These are phyloP conservation scores for Casuarina glauca DNA, from an alignment of 306 rosid species.

Conservation along the genomic window DNA sequence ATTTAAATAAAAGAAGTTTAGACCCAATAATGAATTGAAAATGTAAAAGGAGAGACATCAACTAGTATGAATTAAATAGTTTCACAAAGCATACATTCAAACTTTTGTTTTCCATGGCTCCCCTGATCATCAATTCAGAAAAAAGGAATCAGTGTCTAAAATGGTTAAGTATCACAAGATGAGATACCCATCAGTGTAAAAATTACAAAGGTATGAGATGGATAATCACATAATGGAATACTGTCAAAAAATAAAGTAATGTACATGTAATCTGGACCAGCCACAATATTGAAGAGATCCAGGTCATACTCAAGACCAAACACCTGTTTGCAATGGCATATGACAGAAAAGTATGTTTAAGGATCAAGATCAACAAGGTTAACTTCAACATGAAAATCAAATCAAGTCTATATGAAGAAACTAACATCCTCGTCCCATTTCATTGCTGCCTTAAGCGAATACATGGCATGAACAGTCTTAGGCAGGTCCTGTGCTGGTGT, in stretches of 20 bases:
- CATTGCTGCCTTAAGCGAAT: constrained; percentile 93
- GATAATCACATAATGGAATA: no score
- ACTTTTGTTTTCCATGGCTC: constrained; percentile 99
- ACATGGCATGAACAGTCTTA: constrained; percentile 97
- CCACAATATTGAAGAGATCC: constrained; percentile 97
- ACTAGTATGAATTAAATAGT: constrained; percentile 25
- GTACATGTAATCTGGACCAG: constrained; percentile 99
- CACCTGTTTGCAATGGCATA: constrained; percentile 54
- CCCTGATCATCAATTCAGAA: constrained; percentile 63
- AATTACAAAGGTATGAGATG: constrained; percentile 3
- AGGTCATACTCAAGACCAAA: constrained; percentile 98
- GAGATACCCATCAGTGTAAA: not conserved
- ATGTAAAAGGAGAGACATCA: not conserved
- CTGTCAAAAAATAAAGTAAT: not conserved
- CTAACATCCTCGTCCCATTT: constrained; percentile 99
- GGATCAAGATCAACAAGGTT: constrained; percentile 15
- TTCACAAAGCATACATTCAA: constrained; percentile 64
- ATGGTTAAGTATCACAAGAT: not conserved
- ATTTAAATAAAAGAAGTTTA: constrained; percentile 9
- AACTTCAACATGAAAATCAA: constrained; percentile 23
- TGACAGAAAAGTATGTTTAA: constrained; percentile 29
- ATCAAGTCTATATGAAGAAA: constrained; percentile 21
- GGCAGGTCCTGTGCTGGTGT: constrained; percentile 83
- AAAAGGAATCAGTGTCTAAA: constrained; percentile 8
- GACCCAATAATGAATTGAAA: constrained; percentile 7